Evolutionary conservation across 2,329 filamentous ascomycete genomes (phyloP), one percentile per base, ranked within the genome.

Genomic region (Epichloe bromicola): DNA sequence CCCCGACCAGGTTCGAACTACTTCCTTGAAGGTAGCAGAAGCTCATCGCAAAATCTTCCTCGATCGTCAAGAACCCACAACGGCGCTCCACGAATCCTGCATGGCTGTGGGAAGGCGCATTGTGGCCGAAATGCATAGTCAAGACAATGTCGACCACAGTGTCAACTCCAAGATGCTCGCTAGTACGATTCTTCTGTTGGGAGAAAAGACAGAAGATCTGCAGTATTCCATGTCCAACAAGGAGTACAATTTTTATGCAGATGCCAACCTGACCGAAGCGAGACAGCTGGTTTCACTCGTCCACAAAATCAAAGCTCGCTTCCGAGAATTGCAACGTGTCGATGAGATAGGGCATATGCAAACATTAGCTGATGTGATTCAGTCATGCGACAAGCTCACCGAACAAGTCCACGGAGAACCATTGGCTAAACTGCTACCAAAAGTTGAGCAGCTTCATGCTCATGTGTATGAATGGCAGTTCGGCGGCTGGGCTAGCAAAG

Each of bases 381-480:
- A 73, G 14, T 83, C 81, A 30, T 94, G 88, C 61, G 79, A 86
- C 51, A 82, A 86, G 57, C 74, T 95, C 1, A 74, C 95, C 2
- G 77, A 83, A 50, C 80, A 95, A 59, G 75, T 80, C 20, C 83
- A 96, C 59, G 78, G 80, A 1, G 89, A 95, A 51, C 90, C 93
- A 0, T 73, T 98, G 4, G 89, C 89, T 1, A 90, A 86, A 60
- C 82, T 95, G 51, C 78, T 98, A 49, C 86, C 85, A 2, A 88
- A 86, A 62, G 76, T 93, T 3, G 94, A 99, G 66, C 88, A 91
- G 56, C 74, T 99, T 4, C 87, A 97, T 67, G 76, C 75, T 0
- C 83, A 85, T 57, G 79, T 98, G 46, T 84, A 96, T 56, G 89
- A 97, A 67, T 99, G 93, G 93, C 89, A 98, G 64, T 81, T 81